Evolutionary conservation across 495 filamentous ascomycete genomes (phyloP).

Genomic region (Mytilinidion resinicola): DNA sequence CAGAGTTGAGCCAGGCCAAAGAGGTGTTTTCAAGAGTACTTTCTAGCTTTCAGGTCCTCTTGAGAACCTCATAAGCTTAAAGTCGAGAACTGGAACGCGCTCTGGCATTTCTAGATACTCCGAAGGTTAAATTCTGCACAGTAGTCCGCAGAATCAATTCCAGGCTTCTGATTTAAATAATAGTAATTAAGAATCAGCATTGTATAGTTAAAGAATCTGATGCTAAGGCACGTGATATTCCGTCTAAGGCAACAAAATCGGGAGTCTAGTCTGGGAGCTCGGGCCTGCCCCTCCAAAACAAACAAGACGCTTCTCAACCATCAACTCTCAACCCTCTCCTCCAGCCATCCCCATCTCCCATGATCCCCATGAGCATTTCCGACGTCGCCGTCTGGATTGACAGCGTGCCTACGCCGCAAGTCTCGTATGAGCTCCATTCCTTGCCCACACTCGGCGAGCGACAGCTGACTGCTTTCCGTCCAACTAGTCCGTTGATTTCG

Average conservation of each 20-base stretch:
- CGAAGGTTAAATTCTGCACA: background rate
- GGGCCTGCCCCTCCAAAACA: too few species aligned
- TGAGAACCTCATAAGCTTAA: background rate
- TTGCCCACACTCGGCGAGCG: background rate
- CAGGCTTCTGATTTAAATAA: background rate
- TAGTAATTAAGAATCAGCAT: background rate
- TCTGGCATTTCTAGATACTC: background rate
- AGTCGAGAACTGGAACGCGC: background rate
- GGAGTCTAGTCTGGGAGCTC: too few species aligned
- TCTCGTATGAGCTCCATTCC: conserved; percentile 4
- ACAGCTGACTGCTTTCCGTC: background rate
- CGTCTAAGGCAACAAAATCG: background rate
- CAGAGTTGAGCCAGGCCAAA: background rate
- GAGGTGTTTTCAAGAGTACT: background rate
- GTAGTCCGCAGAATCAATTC: background rate
- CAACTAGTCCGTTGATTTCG: background rate
- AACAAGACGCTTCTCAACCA: too few species aligned
- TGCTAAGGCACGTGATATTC: background rate
- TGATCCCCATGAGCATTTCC: background rate
- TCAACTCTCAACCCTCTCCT: too few species aligned
- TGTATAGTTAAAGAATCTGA: background rate
- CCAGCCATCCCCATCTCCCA: background rate
- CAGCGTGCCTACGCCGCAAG: conserved; percentile 1
- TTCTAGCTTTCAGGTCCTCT: background rate
- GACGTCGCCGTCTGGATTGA: conserved; percentile 11